These are phyloP conservation scores for Rugonectria rugulosa DNA, from an alignment of 2,329 filamentous ascomycete species.

Conservation along the genomic window DNA sequence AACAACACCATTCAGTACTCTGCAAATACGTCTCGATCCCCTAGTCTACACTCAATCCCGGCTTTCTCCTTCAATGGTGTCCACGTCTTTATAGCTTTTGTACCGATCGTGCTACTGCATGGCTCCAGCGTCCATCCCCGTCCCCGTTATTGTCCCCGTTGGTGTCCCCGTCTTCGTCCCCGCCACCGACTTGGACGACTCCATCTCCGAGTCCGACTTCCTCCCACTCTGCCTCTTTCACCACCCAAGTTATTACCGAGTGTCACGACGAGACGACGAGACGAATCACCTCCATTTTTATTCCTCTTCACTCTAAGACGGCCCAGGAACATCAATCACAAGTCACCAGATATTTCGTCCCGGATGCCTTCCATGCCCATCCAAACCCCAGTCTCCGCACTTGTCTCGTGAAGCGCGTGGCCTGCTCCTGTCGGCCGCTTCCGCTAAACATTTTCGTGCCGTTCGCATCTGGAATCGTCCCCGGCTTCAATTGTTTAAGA, in stretches of 20 bases:
- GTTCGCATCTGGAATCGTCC: slow-evolving; percentile 9
- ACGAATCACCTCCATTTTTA: slow-evolving; percentile 1
- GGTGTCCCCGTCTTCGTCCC: background rate
- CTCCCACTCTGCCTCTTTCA: too few species aligned
- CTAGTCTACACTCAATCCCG: too few species aligned
- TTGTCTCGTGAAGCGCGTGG: background rate
- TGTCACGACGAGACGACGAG: too few species aligned
- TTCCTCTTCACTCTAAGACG: too few species aligned
- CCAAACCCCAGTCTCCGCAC: background rate
- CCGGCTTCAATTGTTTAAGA: slow-evolving; percentile 3
- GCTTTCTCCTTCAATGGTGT: slow-evolving; percentile 6
- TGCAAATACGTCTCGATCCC: slow-evolving; percentile 8
- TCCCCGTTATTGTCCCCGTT: background rate
- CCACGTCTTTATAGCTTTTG: slow-evolving; percentile 11
- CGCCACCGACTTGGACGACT: slow-evolving; percentile 12
- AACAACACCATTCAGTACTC: background rate
- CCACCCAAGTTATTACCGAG: too few species aligned
- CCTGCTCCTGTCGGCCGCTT: background rate
- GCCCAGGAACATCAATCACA: too few species aligned
- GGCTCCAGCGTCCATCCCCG: slow-evolving; percentile 18
- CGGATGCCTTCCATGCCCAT: background rate
- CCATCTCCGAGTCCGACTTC: slow-evolving; percentile 9
- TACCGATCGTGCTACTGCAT: slow-evolving; percentile 14
- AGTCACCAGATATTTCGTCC: background rate
- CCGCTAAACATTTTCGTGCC: slow-evolving; percentile 8